Evolutionary conservation across 768 basidiomycete species (phyloP), one percentile per base, ranked within the genome.

Genomic region (Mycena pura): DNA sequence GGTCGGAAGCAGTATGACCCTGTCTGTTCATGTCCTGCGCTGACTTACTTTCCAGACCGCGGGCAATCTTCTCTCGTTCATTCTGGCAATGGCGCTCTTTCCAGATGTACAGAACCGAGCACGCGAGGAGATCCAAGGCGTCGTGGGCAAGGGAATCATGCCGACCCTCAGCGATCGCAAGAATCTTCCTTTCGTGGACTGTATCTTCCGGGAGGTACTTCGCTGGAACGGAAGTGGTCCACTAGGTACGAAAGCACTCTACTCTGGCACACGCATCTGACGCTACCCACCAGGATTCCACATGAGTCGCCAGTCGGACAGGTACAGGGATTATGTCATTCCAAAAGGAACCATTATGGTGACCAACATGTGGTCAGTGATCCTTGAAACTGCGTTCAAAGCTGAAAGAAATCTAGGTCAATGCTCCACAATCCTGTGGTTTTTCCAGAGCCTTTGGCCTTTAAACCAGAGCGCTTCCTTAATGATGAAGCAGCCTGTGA

Each of bases 381-480:
- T 27, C 25, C 25, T 45, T 14, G 5, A 25, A 27, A 45, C 24
- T 45, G 24, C 25, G 44, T 19, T 45, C 25, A 45, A 45, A 45
- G 24, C 27, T 45, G 44, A 45, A 25, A 29, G 44, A 45, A 25
- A 25, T 45, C 44, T 45, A 45, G 44, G 44, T 29, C 24, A 6
- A 45, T 45, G 27, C 24, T 45, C 25, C 44, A 45, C 25, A 29
- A 45, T 45, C 44, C 44, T 29, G 25, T 5, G 25, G 27, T 45
- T 29, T 45, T 45, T 29, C 44, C 44, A 14, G 44, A 45, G 44
- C 44, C 44, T 14, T 25, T 27, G 27, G 25, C 24, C 25, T 45
- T 45, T 29, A 45, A 45, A 45, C 44, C 44, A 29, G 44, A 45
- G 27, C 44, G 44, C 44, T 45, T 45, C 44, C 44, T 45, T 25